Base-by-base conservation (phyloP, 2,329 filamentous ascomycete genomes). In the Volutella citrinella region DNA sequence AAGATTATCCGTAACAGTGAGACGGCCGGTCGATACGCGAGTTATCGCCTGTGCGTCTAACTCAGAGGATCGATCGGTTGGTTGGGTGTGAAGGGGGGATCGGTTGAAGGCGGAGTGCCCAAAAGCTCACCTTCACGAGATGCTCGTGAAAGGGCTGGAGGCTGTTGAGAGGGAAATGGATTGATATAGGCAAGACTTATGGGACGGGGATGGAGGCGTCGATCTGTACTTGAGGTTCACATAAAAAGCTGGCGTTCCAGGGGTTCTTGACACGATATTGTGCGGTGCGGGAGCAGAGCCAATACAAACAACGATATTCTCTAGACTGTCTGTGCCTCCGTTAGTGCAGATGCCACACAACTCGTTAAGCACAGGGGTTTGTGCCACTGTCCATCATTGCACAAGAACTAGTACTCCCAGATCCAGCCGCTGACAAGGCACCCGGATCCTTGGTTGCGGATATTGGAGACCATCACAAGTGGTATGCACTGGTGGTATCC, bases 1-100 rank as follows among this genome's bases (percentile, higher is more conserved):
- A 98, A 98, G 78, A 98, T 98, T 54, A 96, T 98, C 55, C 76
- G 93, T 48, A 90, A 84, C 63, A 90, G 84, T 57, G 93, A 97
- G 73, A 98, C 93, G 36, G 93, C 93, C 11, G 93, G 93, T 42
- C 77, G 93, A 33, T 98, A 98, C 66, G 93, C 93, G 30, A 95
- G 88, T 77, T 98, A 98, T 66, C 74, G 91, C 52, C 57, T 82
- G 35, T 82, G 78, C 48, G 78, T 82, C 49, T 83, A 63, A 34
- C 20, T 20, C 26, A n/a, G n/a, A n/a, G n/a, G n/a, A n/a, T n/a
- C n/a, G n/a, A n/a, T n/a, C n/a, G n/a, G n/a, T n/a, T n/a, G n/a
- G n/a, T n/a, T n/a, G n/a, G n/a, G n/a, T n/a, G n/a, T n/a, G n/a
- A n/a, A n/a, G n/a, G n/a, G n/a, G n/a, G n/a, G n/a, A n/a, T n/a